Conservation (phyloP, 2,329 filamentous ascomycete genomes). For the Cryphonectria naterciae region DNA sequence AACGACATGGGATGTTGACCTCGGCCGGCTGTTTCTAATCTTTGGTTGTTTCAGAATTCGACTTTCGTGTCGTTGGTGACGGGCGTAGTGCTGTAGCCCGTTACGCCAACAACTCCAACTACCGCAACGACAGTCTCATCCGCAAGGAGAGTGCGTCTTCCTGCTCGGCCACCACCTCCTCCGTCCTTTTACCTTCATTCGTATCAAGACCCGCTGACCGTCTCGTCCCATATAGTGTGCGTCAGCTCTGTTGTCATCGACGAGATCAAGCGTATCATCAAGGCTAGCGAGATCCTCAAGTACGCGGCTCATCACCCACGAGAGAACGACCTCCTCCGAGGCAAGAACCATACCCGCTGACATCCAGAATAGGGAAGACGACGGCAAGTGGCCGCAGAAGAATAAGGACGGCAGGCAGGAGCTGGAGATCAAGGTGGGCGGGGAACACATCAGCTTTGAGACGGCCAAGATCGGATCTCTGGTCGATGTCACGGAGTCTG, state of each 20-base stretch:
- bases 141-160: slow-evolving; percentile 90
- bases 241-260: slow-evolving; percentile 88
- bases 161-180: too few relatives aligned
- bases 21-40: slow-evolving; percentile 27
- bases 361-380: slow-evolving; percentile 76
- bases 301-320: slow-evolving; percentile 47
- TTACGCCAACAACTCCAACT: slow-evolving; percentile 99
- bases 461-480: slow-evolving; percentile 98
- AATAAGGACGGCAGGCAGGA: slow-evolving; percentile 99
- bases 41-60: slow-evolving; percentile 72
- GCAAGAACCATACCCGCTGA: slow-evolving; percentile 5
- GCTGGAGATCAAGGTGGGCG: slow-evolving; percentile 89
- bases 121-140: slow-evolving; percentile 97
- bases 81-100: slow-evolving; percentile 90
- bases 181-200: neutral
- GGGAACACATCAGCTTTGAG: slow-evolving; percentile 98
- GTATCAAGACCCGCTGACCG: neutral
- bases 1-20: neutral
- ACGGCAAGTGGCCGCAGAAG: slow-evolving; percentile 98
- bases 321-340: too few relatives aligned
- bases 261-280: slow-evolving; percentile 97
- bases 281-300: slow-evolving; percentile 97
- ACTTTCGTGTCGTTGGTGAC: slow-evolving; percentile 90
- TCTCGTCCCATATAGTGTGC: slow-evolving; percentile 69
- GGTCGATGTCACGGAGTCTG: slow-evolving; percentile 94